Base-by-base conservation (phyloP, 148 eudicot genomes). In the Hydrangea macrophylla region DNA sequence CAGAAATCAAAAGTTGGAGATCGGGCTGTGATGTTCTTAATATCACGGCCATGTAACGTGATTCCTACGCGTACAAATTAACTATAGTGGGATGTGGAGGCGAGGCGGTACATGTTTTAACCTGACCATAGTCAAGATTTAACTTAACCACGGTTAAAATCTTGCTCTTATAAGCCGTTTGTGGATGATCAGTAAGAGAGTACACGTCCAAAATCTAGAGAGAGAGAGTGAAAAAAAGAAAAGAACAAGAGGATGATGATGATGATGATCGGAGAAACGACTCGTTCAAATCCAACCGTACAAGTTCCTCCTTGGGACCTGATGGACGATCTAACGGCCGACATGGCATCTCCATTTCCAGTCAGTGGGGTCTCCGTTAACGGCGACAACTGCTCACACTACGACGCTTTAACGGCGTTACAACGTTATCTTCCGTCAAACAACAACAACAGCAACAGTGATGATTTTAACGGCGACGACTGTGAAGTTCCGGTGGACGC, bases 261-360 rank as follows among this genome's bases (percentile, higher is more conserved):
- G 79, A 58, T 81, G 74, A 79, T 75, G 57, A 62, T 50, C 51
- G 64, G 81, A 58, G 80, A 76, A 65, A 60, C 63, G 7, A 56
- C 48, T 56, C 80, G 42, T 20, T 32, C 84, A 33, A 74, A 84
- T 84, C 94, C 97, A 3, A 88, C 86, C 36, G 82, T 88, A 56
- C 85, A 88, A 31, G 42, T 88, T 54, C 91, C 86, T 0, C 78
- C 76, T 0, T 88, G 84, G 83, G 88, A 87, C 55, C 60, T 75
- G 22, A 54, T 65, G 51, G 94, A 82, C 8, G 85, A 85, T 73
- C 83, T 82, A 35, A 75, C 83, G 62, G 75, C 68, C 17, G 37
- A 28, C 9, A 68, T 69, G 60, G 53, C 35, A 58, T 64, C 73
- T 2, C 69, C 62, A 2, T 22, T 51, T 9, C 25, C 75, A 51